Conservation (phyloP, 306 rosid species). For the Lablab purpureus region DNA sequence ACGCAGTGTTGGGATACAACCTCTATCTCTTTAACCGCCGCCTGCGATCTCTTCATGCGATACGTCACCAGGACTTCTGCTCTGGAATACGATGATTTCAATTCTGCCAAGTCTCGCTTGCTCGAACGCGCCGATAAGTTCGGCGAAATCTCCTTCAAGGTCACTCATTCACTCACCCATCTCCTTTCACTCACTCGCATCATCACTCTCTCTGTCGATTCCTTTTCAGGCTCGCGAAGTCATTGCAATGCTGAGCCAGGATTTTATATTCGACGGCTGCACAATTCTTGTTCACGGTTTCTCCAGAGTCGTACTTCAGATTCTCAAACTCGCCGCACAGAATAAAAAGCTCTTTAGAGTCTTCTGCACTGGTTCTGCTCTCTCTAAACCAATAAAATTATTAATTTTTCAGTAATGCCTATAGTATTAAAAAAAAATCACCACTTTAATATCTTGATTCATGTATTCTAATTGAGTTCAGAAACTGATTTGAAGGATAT, state of each 20-base stretch:
- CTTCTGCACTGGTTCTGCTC: constrained; percentile 83
- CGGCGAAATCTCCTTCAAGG: constrained; percentile 93
- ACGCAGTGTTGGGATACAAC: constrained; percentile 86
- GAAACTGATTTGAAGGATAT: no score
- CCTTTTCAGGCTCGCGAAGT: constrained; percentile 82
- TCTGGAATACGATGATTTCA: constrained; percentile 87
- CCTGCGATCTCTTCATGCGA: constrained; percentile 89
- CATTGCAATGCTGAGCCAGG: constrained; percentile 93
- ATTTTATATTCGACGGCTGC: constrained; percentile 89
- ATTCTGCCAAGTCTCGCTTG: constrained; percentile 85
- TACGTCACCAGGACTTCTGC: constrained; percentile 95
- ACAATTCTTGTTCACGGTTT: constrained; percentile 96
- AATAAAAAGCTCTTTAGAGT: constrained; percentile 84
- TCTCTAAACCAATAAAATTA: background rate
- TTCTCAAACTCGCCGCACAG: constrained; percentile 81
- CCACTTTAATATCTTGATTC: background rate
- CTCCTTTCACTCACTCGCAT: background rate
- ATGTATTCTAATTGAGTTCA: no score
- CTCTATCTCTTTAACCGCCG: constrained; percentile 92
- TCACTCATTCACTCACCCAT: background rate
- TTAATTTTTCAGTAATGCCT: no score
- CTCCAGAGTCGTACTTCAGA: constrained; percentile 89
- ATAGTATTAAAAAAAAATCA: no score
- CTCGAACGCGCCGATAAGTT: constrained; percentile 98
- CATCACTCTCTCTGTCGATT: constrained; percentile 17